phyloP scores from a whole-genome alignment of 2,329 filamentous ascomycete genomes.

The Hypoxylon sp. region DNA sequence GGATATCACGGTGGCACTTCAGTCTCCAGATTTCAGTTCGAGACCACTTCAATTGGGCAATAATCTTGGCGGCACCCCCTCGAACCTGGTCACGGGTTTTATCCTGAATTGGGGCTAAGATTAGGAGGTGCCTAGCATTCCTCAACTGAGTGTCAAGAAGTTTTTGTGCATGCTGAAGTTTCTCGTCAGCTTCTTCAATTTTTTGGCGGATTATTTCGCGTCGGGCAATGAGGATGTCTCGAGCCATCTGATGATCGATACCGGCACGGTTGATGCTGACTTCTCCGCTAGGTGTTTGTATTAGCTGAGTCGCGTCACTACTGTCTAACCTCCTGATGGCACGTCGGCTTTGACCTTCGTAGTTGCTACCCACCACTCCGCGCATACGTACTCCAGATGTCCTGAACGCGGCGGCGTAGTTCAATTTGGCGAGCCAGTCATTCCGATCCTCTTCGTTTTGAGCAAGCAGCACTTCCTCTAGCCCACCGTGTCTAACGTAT shows the following conservation, averaged over 20 bases:
- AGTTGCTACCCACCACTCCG: conserved; percentile 85
- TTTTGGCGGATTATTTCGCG: conserved; percentile 86
- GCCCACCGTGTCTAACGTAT: conserved; percentile 86
- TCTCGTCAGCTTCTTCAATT: conserved; percentile 86
- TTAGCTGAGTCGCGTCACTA: conserved; percentile 70
- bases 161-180: conserved; percentile 79
- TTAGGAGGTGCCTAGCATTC: conserved; percentile 90
- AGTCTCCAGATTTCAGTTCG: conserved; percentile 93
- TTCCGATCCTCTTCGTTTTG: conserved; percentile 94
- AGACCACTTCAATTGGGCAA: conserved; percentile 94
- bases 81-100: conserved; percentile 90
- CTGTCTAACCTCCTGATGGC: conserved; percentile 80
- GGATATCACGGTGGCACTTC: conserved; percentile 90
- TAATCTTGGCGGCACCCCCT: conserved; percentile 85
- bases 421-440: conserved; percentile 95
- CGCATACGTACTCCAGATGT: conserved; percentile 93
- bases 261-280: conserved; percentile 80
- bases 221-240: conserved; percentile 87
- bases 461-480: conserved; percentile 92
- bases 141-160: conserved; percentile 86
- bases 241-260: conserved; percentile 85
- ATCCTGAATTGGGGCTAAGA: conserved; percentile 91
- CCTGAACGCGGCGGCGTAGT: conserved; percentile 94
- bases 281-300: conserved; percentile 80
- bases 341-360: conserved; percentile 83